Evolutionary conservation across 2,329 filamentous ascomycete species (phyloP).

Genomic region (Epichloe scottii): DNA sequence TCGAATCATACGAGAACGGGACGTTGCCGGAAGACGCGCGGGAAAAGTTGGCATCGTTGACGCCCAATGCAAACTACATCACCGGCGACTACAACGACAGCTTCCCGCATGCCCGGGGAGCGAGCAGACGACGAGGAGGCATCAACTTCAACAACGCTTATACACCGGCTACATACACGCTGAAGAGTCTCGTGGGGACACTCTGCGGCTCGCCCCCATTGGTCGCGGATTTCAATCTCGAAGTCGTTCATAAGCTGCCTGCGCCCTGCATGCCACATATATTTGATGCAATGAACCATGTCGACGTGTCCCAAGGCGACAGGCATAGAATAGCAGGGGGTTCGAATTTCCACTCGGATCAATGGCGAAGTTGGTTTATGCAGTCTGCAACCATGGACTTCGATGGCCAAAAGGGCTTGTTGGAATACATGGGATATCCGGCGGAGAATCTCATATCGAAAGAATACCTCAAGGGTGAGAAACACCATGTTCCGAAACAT

Average conservation of each 20-base stretch:
- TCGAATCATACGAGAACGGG: constrained; percentile 18
- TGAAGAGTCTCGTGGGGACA: constrained; percentile 29
- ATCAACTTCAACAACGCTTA: constrained; percentile 28
- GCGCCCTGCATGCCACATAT: constrained; percentile 31
- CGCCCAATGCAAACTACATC: constrained; percentile 20
- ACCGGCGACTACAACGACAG: constrained; percentile 25
- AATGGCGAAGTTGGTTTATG: constrained; percentile 20
- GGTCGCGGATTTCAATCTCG: constrained; percentile 29
- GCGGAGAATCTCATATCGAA: constrained; percentile 13
- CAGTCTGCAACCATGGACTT: constrained; percentile 20
- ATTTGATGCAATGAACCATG: constrained; percentile 20
- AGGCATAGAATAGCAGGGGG: neutral
- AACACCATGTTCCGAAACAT: constrained; percentile 13
- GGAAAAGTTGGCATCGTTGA: constrained; percentile 16
- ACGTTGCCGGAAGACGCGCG: constrained; percentile 20
- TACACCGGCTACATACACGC: constrained; percentile 29
- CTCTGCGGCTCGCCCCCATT: constrained; percentile 30
- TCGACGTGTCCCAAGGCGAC: constrained; percentile 7
- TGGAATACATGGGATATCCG: constrained; percentile 18
- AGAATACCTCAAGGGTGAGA: constrained; percentile 18
- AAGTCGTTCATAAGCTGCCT: constrained; percentile 28
- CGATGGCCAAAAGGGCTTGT: constrained; percentile 18
- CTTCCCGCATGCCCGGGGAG: constrained; percentile 13
- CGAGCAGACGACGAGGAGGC: constrained; percentile 20
- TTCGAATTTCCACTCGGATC: constrained; percentile 12